A percentile compares a stretch with the other conserved stretches of the same genome.
Conservation (phyloP, 352 stramenopile genomes). For the Phytophthora capsici region DNA sequence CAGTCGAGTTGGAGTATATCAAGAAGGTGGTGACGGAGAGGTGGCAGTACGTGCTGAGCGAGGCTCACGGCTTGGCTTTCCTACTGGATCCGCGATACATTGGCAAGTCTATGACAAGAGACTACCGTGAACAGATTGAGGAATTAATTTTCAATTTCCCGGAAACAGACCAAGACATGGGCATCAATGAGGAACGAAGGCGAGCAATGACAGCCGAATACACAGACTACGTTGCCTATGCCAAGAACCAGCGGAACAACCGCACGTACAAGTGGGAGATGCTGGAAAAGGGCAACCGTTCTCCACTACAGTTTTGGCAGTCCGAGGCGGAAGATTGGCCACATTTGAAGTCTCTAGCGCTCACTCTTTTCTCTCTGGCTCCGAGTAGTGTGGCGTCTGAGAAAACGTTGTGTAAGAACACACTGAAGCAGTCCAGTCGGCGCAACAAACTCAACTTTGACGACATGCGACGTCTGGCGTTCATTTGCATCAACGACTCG, state of each 20-base stretch:
- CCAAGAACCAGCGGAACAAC: conserved; percentile 82
- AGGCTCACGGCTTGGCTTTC: conserved; percentile 78
- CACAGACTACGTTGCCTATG: conserved; percentile 81
- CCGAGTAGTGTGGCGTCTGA: conserved; percentile 77
- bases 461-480: conserved; percentile 75
- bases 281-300: conserved; percentile 81
- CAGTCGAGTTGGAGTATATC: conserved; percentile 79
- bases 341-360: conserved; percentile 72
- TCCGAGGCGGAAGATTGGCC: conserved; percentile 81
- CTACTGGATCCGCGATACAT: conserved; percentile 82
- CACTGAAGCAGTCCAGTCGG: conserved; percentile 65
- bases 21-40: conserved; percentile 83
- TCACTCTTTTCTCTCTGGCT: conserved; percentile 81
- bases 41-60: conserved; percentile 78
- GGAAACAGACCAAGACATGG: conserved; percentile 68
- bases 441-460: conserved; percentile 80
- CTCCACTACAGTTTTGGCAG: conserved; percentile 84
- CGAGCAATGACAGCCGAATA: conserved; percentile 77
- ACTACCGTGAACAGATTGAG: conserved; percentile 87
- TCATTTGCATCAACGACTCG: conserved; percentile 86
- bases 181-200: conserved; percentile 73
- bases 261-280: conserved; percentile 88
- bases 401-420: conserved; percentile 73
- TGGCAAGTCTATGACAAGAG: conserved; percentile 82
- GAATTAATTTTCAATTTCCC: conserved; percentile 85